These are phyloP conservation scores for Coemansia interrupta DNA, from an alignment of 192 early-diverging fungal genomes.

Conservation along the genomic window DNA sequence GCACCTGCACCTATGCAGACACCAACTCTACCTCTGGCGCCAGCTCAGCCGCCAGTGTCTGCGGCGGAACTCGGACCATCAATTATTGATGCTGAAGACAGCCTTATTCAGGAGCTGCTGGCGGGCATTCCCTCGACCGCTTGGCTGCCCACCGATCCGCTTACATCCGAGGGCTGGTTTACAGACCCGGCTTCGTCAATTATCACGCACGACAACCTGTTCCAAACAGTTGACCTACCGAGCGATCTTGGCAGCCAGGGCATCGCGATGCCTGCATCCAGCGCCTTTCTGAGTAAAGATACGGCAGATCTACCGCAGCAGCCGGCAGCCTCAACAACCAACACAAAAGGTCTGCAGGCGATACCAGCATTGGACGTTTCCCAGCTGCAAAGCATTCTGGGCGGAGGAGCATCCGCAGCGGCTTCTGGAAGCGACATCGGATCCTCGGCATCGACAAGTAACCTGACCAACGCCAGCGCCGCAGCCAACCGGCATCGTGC, in stretches of 20 bases:
- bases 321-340: too few relatives aligned
- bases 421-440: too few relatives aligned
- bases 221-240: not conserved
- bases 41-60: not conserved
- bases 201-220: conserved; percentile 22
- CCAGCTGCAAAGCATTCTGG: too few relatives aligned
- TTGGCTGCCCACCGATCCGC: conserved; percentile 42
- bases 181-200: conserved; percentile 33
- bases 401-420: too few relatives aligned
- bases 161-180: conserved; percentile 52
- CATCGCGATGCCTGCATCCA: not conserved
- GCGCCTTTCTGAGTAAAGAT: not conserved
- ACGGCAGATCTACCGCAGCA: too few relatives aligned
- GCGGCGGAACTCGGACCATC: conserved; percentile 8
- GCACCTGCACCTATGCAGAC: not conserved
- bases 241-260: not conserved
- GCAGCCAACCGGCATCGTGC: not conserved
- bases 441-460: not conserved
- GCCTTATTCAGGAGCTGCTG: conserved; percentile 44
- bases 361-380: too few relatives aligned
- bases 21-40: too few relatives aligned
- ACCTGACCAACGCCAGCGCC: not conserved
- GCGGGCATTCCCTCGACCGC: conserved; percentile 44
- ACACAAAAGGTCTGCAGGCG: not conserved
- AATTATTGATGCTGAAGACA: conserved; percentile 29